Percentiles rank a stretch among this genome's conserved stretches.
Conservation (phyloP, 2,329 filamentous ascomycete genomes). For the Clonostachys chloroleuca region DNA sequence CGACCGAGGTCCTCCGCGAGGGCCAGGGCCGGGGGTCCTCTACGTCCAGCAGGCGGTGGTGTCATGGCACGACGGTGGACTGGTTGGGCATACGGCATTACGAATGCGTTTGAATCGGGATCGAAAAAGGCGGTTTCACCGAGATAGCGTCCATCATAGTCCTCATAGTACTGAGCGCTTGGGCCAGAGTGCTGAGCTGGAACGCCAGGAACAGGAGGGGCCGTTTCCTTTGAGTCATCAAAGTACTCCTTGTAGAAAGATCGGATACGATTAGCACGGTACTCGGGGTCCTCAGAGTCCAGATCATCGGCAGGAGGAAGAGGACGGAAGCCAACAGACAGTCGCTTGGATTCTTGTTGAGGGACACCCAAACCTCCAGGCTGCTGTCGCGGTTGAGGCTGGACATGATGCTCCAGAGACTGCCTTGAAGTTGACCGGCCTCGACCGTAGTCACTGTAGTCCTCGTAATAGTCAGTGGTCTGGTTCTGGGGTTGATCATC, state of each 20-base stretch:
- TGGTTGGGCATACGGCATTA: constrained; percentile 81
- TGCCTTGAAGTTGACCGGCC: constrained; percentile 26
- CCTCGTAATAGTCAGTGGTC: constrained; percentile 24
- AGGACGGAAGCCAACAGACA: constrained; percentile 75
- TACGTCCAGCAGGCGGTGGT: constrained; percentile 65
- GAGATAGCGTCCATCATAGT: constrained; percentile 67
- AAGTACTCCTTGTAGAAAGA: constrained; percentile 99
- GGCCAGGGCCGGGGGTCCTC: constrained; percentile 23
- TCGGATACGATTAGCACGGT: constrained; percentile 90
- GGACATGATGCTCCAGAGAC: not conserved
- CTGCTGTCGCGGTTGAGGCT: constrained; percentile 15
- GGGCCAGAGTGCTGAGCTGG: constrained; percentile 16
- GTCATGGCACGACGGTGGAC: constrained; percentile 92
- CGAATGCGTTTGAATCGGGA: constrained; percentile 64
- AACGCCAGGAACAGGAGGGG: constrained; percentile 31
- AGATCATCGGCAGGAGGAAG: constrained; percentile 79
- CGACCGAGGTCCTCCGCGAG: constrained; percentile 14
- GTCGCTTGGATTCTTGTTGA: constrained; percentile 46
- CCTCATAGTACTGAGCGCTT: constrained; percentile 60
- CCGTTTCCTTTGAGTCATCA: constrained; percentile 64
- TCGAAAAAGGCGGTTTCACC: constrained; percentile 63
- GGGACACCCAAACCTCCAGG: constrained; percentile 45
- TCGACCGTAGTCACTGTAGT: constrained; percentile 20
- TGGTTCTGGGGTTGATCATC: constrained; percentile 16
- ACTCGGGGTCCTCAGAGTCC: constrained; percentile 83